Conservation (phyloP, 2,329 filamentous ascomycete species). For the Metarhizium rileyi region DNA sequence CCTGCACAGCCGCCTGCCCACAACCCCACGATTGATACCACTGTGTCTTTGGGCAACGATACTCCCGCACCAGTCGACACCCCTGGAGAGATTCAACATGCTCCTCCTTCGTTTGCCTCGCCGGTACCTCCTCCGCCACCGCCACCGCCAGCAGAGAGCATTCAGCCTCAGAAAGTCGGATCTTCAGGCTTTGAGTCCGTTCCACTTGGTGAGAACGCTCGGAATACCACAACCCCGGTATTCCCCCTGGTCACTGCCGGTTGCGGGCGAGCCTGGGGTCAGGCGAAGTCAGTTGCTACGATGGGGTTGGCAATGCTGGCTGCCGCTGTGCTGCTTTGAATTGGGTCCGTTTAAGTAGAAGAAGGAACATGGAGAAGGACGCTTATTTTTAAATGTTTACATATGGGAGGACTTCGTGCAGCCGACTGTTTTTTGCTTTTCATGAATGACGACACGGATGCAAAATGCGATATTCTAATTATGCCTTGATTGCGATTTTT, state of each 20-base stretch:
- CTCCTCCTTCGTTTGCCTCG: neutral
- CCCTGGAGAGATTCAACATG: neutral
- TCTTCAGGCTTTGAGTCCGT: neutral
- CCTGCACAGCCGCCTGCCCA: neutral
- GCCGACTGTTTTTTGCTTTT: neutral
- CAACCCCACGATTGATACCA: neutral
- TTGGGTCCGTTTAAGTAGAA: neutral
- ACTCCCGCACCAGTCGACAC: neutral
- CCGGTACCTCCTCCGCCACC: too few relatives aligned
- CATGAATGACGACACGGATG: neutral
- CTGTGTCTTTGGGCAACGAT: neutral
- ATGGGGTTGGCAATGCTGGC: slow-evolving; percentile 2
- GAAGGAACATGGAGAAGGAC: too few relatives aligned
- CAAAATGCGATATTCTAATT: neutral
- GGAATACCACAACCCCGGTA: neutral
- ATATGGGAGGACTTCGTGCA: neutral
- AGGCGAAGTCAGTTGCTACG: neutral
- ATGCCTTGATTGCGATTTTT: neutral
- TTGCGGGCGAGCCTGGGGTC: neutral
- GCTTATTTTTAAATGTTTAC: neutral
- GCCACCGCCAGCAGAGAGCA: neutral
- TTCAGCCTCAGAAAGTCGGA: neutral
- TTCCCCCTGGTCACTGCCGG: slow-evolving; percentile 3
- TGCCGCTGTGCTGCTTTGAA: slow-evolving; percentile 3
- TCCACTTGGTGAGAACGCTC: neutral